Conservation (phyloP, 495 filamentous ascomycete genomes). For the Penicillium arizonense region DNA sequence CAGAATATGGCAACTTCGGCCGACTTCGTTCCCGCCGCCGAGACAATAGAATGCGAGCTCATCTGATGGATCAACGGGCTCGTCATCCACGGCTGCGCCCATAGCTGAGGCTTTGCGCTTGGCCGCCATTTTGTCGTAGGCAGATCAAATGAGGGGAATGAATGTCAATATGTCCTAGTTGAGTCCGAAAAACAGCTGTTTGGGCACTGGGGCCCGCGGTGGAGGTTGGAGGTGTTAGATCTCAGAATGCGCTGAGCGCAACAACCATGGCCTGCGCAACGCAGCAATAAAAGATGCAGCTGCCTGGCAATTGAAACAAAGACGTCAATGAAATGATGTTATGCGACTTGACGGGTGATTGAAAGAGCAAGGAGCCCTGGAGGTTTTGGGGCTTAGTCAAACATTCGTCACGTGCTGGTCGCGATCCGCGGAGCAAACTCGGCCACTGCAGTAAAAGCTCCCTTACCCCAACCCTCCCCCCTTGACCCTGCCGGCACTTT, state of each 20-base stretch:
- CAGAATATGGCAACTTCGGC: slow-evolving; percentile 94
- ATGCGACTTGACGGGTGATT: background rate
- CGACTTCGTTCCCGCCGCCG: slow-evolving; percentile 95
- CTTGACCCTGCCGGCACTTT: slow-evolving; percentile 3
- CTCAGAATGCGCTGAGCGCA: slow-evolving; percentile 1
- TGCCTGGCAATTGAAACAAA: background rate
- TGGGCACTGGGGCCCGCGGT: slow-evolving; percentile 7
- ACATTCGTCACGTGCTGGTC: slow-evolving; percentile 17
- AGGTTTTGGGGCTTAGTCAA: slow-evolving; percentile 17
- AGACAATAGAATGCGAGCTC: slow-evolving; percentile 91
- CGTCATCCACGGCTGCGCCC: slow-evolving; percentile 57
- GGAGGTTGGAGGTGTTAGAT: slow-evolving; percentile 1
- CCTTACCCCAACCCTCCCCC: slow-evolving; percentile 11
- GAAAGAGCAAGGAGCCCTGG: background rate
- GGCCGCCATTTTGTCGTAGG: slow-evolving; percentile 56
- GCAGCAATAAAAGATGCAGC: background rate
- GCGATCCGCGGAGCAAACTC: slow-evolving; percentile 29
- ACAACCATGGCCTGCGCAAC: slow-evolving; percentile 4
- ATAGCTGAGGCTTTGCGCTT: slow-evolving; percentile 74
- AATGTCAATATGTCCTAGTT: background rate
- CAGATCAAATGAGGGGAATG: background rate
- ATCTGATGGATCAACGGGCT: slow-evolving; percentile 75
- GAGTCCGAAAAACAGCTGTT: background rate
- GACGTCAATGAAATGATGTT: background rate
- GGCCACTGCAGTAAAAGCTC: slow-evolving; percentile 25